Evolutionary conservation across 2,329 filamentous ascomycete genomes (phyloP).

Genomic region (Venturia carpophila): DNA sequence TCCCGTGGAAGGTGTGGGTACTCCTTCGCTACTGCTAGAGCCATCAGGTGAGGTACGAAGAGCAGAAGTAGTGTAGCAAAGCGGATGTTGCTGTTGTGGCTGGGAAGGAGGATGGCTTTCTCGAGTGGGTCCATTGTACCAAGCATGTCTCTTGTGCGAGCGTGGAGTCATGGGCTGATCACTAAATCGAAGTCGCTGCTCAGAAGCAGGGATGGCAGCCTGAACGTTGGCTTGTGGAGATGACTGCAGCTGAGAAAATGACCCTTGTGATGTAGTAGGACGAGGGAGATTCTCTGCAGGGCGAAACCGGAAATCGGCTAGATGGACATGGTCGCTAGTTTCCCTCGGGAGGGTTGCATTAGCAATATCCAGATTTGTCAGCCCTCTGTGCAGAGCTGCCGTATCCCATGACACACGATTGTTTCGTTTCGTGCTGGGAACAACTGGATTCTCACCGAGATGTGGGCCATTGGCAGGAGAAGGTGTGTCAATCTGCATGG

Average conservation of each 20-base stretch:
- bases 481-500: slow-evolving; percentile 63
- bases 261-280: slow-evolving; percentile 2
- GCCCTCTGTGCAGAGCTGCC: slow-evolving; percentile 16
- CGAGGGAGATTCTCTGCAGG: slow-evolving; percentile 8
- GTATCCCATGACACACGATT: slow-evolving; percentile 19
- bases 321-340: background rate
- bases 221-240: slow-evolving; percentile 17
- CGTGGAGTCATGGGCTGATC: slow-evolving; percentile 44
- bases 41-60: slow-evolving; percentile 49
- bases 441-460: slow-evolving; percentile 20
- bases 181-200: slow-evolving; percentile 32
- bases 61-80: slow-evolving; percentile 11
- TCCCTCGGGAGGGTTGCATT: slow-evolving; percentile 5
- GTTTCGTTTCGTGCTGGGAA: slow-evolving; percentile 9
- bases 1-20: slow-evolving; percentile 44
- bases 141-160: slow-evolving; percentile 59
- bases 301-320: background rate
- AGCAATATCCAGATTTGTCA: slow-evolving; percentile 17
- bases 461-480: slow-evolving; percentile 26
- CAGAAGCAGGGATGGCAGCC: slow-evolving; percentile 24
- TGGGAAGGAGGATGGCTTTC: slow-evolving; percentile 20
- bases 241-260: background rate
- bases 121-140: slow-evolving; percentile 55
- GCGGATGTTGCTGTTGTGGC: slow-evolving; percentile 23
- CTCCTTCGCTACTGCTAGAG: slow-evolving; percentile 48